Base-by-base conservation (phyloP, 495 filamentous ascomycete species). In the Xylaria nigripes region DNA sequence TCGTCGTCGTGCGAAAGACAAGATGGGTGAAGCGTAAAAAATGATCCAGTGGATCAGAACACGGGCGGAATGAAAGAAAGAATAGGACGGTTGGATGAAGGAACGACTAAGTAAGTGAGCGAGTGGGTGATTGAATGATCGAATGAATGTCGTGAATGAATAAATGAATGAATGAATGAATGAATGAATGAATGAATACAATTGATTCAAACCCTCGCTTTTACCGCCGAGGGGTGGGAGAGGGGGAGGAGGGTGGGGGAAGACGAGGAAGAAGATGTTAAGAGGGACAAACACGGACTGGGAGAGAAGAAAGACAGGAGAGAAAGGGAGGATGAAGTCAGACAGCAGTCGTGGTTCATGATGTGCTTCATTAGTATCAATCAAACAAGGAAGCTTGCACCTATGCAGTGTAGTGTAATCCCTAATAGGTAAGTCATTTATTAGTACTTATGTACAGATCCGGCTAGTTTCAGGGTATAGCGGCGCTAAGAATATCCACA, bases 251-350 rank as follows among this genome's bases (percentile, higher is more conserved):
- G 45, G 22, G 21, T 21, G 24, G 9, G 21, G 45, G 42, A 55
- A 18, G 32, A n/a, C n/a, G n/a, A n/a, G n/a, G n/a, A n/a, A n/a
- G n/a, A n/a, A n/a, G n/a, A n/a, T n/a, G n/a, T n/a, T n/a, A n/a
- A n/a, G n/a, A n/a, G n/a, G n/a, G n/a, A n/a, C n/a, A n/a, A n/a
- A n/a, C n/a, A n/a, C n/a, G n/a, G n/a, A n/a, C n/a, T n/a, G 44
- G 16, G 23, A 41, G 45, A 55, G n/a, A 9, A 38, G 16, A 23
- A 30, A 53, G 55, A 55, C 27, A 46, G 13, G 30, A 19, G 30
- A 45, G 49, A 54, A 54, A 45, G 51, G 51, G 45, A 54, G 44
- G 51, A 54, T 54, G 51, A 54, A 42, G 51, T 54, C 45, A 54
- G 44, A 54, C 13, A 36, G 42, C 32, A 27, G 40, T 52, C 41